These are phyloP conservation scores for Termitomyces sp. DNA, from an alignment of 768 basidiomycete genomes.

Conservation along the genomic window DNA sequence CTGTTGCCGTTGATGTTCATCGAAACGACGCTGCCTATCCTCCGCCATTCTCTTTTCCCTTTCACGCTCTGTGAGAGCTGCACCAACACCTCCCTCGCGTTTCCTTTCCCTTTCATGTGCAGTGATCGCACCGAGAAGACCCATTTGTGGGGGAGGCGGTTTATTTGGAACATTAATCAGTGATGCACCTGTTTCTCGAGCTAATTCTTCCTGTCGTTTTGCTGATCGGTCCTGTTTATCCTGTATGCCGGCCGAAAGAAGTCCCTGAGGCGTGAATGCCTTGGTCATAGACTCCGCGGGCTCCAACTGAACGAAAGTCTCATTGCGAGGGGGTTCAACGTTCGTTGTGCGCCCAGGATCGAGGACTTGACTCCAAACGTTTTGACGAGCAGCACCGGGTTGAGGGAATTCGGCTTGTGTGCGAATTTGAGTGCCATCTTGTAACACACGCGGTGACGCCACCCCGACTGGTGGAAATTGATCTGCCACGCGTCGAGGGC, in stretches of 20 bases:
- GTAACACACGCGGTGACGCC: slow-evolving; percentile 40
- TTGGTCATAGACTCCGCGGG: slow-evolving; percentile 79
- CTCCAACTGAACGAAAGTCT: slow-evolving; percentile 75
- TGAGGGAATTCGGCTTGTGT: slow-evolving; percentile 54
- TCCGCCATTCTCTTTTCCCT: slow-evolving; percentile 90
- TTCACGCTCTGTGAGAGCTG: slow-evolving; percentile 92
- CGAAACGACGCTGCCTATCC: slow-evolving; percentile 88
- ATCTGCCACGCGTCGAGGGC: slow-evolving; percentile 49
- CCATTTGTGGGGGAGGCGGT: slow-evolving; percentile 92
- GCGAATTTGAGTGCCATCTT: slow-evolving; percentile 51
- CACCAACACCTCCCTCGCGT: slow-evolving; percentile 93
- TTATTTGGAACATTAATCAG: slow-evolving; percentile 95
- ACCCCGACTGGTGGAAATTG: slow-evolving; percentile 39
- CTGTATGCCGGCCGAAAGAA: slow-evolving; percentile 92
- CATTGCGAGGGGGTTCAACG: slow-evolving; percentile 38
- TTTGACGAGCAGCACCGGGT: slow-evolving; percentile 57
- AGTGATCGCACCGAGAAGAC: slow-evolving; percentile 93
- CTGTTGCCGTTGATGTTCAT: slow-evolving; percentile 86
- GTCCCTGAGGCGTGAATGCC: slow-evolving; percentile 91
- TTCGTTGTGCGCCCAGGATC: slow-evolving; percentile 56
- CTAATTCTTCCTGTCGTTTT: slow-evolving; percentile 90
- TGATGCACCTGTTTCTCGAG: slow-evolving; percentile 86
- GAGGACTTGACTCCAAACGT: slow-evolving; percentile 87
- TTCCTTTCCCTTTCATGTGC: slow-evolving; percentile 93
- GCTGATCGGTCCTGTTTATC: slow-evolving; percentile 96